A percentile compares a stretch with the other conserved stretches of the same genome.
These are phyloP conservation scores for Vaccinium vitisidaea DNA, from an alignment of 148 eudicot species.

Conservation along the genomic window DNA sequence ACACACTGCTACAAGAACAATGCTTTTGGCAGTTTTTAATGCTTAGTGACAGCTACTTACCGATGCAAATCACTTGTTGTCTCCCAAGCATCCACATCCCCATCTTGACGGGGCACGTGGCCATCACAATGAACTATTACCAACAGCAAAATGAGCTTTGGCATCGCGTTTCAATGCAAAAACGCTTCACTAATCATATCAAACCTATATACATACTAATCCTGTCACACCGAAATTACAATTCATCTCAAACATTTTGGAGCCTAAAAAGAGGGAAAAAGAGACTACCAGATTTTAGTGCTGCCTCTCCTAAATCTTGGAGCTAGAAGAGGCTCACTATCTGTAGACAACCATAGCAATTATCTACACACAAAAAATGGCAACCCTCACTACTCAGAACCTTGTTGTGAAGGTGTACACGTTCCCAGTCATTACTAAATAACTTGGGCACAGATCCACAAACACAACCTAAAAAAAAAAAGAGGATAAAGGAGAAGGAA, in stretches of 20 bases:
- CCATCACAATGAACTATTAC: not conserved
- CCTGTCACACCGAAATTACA: not conserved
- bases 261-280: not conserved
- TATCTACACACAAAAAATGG: not conserved
- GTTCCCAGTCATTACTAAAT: not conserved
- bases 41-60: not conserved
- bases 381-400: not conserved
- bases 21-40: not conserved
- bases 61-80: not conserved
- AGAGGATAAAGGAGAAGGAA: not conserved
- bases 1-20: not conserved
- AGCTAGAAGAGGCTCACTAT: conserved; percentile 4
- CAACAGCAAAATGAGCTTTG: not conserved
- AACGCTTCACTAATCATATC: not conserved
- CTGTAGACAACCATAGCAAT: not conserved
- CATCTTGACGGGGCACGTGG: not conserved
- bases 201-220: not conserved
- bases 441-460: not conserved
- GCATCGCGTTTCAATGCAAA: not conserved
- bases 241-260: not conserved
- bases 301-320: not conserved
- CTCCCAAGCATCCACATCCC: not conserved
- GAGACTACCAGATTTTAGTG: not conserved
- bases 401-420: not conserved
- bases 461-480: not conserved